phyloP scores from a whole-genome alignment of 2,329 filamentous ascomycete species.

The Hypoxylon sp. region DNA sequence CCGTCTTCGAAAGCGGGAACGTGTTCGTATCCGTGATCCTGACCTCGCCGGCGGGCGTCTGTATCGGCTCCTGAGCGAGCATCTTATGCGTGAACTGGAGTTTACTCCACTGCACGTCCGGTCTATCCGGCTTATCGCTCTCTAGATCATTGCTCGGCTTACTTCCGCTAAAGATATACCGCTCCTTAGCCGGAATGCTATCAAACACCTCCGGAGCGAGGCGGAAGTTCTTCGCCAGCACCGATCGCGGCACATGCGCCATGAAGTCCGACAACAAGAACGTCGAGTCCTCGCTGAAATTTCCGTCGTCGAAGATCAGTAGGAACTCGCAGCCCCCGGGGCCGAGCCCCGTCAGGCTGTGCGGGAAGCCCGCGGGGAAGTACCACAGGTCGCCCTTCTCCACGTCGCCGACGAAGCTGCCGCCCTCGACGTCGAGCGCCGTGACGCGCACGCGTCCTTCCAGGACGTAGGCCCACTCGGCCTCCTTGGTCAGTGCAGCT shows the following conservation, averaged over 20 bases:
- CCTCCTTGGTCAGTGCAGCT: conserved; percentile 60
- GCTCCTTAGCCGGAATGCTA: conserved; percentile 59
- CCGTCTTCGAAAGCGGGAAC: no score
- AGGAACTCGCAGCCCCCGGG: conserved; percentile 69
- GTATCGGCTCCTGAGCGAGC: no score
- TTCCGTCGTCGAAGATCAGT: conserved; percentile 69
- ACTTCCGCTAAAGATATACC: no score
- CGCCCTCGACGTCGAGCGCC: conserved; percentile 64
- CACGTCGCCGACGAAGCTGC: conserved; percentile 61
- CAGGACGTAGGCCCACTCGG: conserved; percentile 57
- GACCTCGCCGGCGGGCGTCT: no score
- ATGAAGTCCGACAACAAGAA: conserved; percentile 68
- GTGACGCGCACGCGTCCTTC: conserved; percentile 65
- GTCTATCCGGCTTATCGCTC: no score
- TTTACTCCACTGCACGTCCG: no score
- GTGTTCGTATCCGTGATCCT: no score
- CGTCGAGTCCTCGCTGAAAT: conserved; percentile 69
- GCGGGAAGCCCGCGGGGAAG: conserved; percentile 63
- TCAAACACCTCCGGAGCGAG: conserved; percentile 61
- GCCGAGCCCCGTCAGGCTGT: conserved; percentile 66
- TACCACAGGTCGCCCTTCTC: conserved; percentile 66
- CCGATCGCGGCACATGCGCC: conserved; percentile 62
- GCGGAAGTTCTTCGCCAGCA: conserved; percentile 67
- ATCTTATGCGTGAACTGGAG: no score
- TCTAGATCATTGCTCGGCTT: no score